These are phyloP conservation scores for Nannizzia gypsea DNA, from an alignment of 2,329 filamentous ascomycete species.

Conservation along the genomic window DNA sequence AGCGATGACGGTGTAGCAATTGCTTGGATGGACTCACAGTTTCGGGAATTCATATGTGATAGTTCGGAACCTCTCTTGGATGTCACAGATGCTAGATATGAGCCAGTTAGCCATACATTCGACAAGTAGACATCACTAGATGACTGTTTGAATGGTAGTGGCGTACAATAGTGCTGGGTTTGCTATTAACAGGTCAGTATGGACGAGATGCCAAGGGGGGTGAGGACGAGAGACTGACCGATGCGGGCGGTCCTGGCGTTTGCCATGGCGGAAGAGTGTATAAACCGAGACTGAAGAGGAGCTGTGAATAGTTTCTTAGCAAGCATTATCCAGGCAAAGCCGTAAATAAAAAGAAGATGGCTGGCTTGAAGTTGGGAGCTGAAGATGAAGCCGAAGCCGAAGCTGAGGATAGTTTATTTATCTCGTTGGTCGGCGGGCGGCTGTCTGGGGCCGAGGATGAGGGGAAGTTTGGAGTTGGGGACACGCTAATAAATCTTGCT, in stretches of 20 bases:
- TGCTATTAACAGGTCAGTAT: slow-evolving; percentile 18
- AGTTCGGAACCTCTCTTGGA: slow-evolving; percentile 83
- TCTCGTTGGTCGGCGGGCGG: no score
- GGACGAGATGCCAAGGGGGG: neutral
- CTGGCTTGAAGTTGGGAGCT: neutral
- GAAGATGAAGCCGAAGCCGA: neutral
- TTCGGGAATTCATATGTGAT: slow-evolving; percentile 78
- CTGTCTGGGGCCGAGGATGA: neutral
- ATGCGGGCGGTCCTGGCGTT: neutral
- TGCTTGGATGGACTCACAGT: slow-evolving; percentile 41
- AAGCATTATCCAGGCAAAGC: neutral
- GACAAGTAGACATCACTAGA: neutral
- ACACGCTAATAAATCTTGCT: neutral
- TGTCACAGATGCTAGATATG: slow-evolving; percentile 64
- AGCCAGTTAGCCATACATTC: neutral
- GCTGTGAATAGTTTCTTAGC: neutral
- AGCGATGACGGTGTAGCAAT: neutral
- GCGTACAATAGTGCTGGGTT: slow-evolving; percentile 39
- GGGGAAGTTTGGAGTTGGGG: neutral
- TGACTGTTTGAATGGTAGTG: neutral
- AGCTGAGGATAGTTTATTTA: neutral
- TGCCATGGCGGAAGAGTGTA: neutral
- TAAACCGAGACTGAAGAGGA: neutral
- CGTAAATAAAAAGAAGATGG: neutral
- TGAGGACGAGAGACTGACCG: neutral